These are phyloP conservation scores for Blastobotrys capitulatus DNA, from an alignment of 1,139 yeast species.

Conservation along the genomic window DNA sequence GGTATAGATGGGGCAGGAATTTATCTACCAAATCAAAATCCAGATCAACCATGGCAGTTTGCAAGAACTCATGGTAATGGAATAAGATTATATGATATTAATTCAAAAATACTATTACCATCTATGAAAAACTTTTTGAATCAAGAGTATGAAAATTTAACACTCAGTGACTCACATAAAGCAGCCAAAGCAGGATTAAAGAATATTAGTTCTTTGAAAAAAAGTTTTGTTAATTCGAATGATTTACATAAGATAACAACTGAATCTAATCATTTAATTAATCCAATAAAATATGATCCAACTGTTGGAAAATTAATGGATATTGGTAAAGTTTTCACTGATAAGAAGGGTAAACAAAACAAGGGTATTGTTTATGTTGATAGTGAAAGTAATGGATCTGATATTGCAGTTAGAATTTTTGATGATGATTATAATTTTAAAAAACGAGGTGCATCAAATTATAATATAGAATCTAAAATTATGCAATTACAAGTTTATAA, in stretches of 20 bases:
- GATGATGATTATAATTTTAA: not conserved
- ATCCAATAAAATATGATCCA: conserved; percentile 20
- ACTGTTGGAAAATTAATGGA: conserved; percentile 16
- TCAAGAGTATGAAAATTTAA: not conserved
- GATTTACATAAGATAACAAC: not conserved
- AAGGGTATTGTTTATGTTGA: conserved; percentile 14
- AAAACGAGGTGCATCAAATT: not conserved
- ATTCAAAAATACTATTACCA: conserved; percentile 13
- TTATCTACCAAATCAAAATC: conserved; percentile 17
- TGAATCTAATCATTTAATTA: conserved; percentile 14
- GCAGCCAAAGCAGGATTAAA: not conserved
- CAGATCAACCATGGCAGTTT: conserved; percentile 22
- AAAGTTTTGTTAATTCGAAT: not conserved
- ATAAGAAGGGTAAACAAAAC: not conserved
- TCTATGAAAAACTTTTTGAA: not conserved
- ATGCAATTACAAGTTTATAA: conserved; percentile 18
- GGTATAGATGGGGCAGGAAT: conserved; percentile 24
- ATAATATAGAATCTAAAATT: conserved; percentile 6
- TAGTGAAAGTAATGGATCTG: conserved; percentile 11
- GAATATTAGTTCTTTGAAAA: not conserved
- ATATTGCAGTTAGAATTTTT: not conserved
- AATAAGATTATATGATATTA: conserved; percentile 14
- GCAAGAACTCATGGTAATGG: conserved; percentile 24
- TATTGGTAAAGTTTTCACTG: conserved; percentile 9
- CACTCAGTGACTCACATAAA: not conserved